Evolutionary conservation across 768 basidiomycete species (phyloP).

Genomic region (Pisolithus marmoratus): DNA sequence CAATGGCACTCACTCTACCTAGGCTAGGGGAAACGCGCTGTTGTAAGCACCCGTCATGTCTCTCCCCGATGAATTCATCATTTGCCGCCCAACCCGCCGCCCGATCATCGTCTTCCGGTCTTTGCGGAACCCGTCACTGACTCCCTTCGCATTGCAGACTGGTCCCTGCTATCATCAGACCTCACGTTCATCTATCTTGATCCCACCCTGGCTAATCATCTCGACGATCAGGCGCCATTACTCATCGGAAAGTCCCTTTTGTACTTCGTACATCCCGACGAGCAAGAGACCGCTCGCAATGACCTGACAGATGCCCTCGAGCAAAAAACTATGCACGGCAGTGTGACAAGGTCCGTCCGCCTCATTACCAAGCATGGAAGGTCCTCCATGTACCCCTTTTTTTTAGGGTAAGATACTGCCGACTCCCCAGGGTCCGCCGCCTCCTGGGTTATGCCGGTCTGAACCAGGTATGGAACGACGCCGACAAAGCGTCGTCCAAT

Average conservation of each 20-base stretch:
- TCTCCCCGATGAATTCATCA: constrained; percentile 4
- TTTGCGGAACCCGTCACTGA: constrained; percentile 16
- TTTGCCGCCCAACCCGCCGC: constrained; percentile 19
- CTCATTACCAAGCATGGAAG: neutral
- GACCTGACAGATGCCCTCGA: constrained; percentile 74
- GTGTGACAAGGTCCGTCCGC: constrained; percentile 61
- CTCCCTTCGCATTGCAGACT: constrained; percentile 44
- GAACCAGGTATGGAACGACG: constrained; percentile 50
- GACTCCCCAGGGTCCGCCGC: constrained; percentile 68
- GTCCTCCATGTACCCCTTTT: constrained; percentile 15
- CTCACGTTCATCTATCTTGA: constrained; percentile 80
- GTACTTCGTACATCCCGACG: constrained; percentile 80
- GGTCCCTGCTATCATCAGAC: constrained; percentile 73
- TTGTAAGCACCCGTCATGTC: constrained; percentile 44
- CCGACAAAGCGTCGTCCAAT: constrained; percentile 65
- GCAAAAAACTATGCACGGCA: constrained; percentile 73
- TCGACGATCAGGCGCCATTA: constrained; percentile 61
- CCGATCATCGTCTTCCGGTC: constrained; percentile 4
- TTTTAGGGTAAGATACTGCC: constrained; percentile 69
- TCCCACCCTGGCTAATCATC: constrained; percentile 69
- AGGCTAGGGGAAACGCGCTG: constrained; percentile 70
- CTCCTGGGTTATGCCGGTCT: constrained; percentile 64
- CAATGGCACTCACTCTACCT: constrained; percentile 35
- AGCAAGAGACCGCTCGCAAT: constrained; percentile 64
- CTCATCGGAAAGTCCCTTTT: constrained; percentile 70